A percentile compares a stretch with the other conserved stretches of the same genome.
phyloP scores from a whole-genome alignment of 306 rosid genomes.

The Lagenaria siceraria region DNA sequence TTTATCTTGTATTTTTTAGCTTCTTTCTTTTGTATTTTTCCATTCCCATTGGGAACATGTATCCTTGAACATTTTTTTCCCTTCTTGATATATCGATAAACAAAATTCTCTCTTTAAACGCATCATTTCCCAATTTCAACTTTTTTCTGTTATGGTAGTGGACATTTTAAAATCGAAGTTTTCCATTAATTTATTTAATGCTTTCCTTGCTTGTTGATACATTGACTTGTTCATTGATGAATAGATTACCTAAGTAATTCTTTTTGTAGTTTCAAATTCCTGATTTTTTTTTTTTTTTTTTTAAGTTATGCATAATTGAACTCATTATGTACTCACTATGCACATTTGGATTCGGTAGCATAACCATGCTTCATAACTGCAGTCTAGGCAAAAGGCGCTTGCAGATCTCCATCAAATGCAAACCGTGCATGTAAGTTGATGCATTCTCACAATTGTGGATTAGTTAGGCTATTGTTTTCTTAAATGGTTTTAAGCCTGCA shows the following conservation, averaged over 20 bases:
- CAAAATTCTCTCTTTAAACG: too few relatives aligned
- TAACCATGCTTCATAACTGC: slow-evolving; percentile 16
- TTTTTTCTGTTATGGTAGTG: not conserved
- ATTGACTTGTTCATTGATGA: not conserved
- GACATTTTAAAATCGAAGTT: not conserved
- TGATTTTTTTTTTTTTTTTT: not conserved
- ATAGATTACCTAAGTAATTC: not conserved
- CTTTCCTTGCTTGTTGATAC: not conserved
- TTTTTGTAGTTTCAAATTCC: not conserved
- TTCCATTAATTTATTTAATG: not conserved
- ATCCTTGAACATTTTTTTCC: too few relatives aligned
- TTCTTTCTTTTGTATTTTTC: too few relatives aligned
- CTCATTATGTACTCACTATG: not conserved
- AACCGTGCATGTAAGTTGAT: slow-evolving; percentile 52
- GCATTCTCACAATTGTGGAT: not conserved
- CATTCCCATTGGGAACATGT: too few relatives aligned
- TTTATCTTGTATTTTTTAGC: too few relatives aligned
- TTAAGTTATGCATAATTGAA: not conserved
- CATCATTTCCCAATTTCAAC: not conserved
- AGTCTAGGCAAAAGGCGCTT: slow-evolving; percentile 96
- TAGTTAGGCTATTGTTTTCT: not conserved
- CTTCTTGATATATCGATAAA: too few relatives aligned
- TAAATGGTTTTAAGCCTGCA: slow-evolving; percentile 2
- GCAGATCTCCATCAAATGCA: slow-evolving; percentile 90
- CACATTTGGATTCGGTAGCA: slow-evolving; percentile 1